Evolutionary conservation across 2,329 filamentous ascomycete species (phyloP).

Genomic region (Fusarium longipes): DNA sequence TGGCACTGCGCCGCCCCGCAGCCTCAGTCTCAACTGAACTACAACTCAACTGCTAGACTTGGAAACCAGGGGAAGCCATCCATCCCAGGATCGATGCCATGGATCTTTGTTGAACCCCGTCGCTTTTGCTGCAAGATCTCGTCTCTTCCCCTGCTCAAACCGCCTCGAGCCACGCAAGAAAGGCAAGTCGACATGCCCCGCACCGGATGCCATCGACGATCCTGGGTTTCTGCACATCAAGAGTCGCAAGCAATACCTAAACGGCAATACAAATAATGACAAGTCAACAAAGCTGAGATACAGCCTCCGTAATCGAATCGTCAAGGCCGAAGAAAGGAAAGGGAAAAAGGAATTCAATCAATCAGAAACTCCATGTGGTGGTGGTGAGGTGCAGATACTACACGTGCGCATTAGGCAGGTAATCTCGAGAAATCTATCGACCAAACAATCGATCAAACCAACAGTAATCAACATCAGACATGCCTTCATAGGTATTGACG

Average conservation of each 20-base stretch:
- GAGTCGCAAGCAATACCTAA: conserved; percentile 34
- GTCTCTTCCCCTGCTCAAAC: conserved; percentile 26
- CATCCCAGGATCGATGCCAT: conserved; percentile 28
- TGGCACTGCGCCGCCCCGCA: conserved; percentile 6
- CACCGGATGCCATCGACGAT: conserved; percentile 35
- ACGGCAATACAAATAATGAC: conserved; percentile 28
- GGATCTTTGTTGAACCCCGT: conserved; percentile 18
- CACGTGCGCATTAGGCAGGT: conserved; percentile 28
- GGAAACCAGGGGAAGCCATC: conserved; percentile 15
- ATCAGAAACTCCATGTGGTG: conserved; percentile 6
- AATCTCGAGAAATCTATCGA: conserved; percentile 23
- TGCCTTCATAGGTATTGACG: conserved; percentile 27
- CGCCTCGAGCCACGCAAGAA: conserved; percentile 9
- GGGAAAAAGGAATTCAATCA: not conserved
- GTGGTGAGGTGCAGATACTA: conserved; percentile 20
- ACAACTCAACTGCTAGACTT: conserved; percentile 1
- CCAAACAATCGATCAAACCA: conserved; percentile 12
- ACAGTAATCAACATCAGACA: conserved; percentile 22
- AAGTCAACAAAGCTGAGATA: conserved; percentile 12
- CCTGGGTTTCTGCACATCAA: conserved; percentile 18
- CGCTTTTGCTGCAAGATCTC: conserved; percentile 33
- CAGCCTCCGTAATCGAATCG: conserved; percentile 16
- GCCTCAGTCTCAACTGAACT: conserved; percentile 26
- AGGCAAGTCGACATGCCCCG: conserved; percentile 22
- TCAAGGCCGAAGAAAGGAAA: not conserved